Percentiles rank a stretch among this genome's conserved stretches.
These are phyloP conservation scores for Parathielavia appendiculata DNA, from an alignment of 495 filamentous ascomycete species.

Conservation along the genomic window DNA sequence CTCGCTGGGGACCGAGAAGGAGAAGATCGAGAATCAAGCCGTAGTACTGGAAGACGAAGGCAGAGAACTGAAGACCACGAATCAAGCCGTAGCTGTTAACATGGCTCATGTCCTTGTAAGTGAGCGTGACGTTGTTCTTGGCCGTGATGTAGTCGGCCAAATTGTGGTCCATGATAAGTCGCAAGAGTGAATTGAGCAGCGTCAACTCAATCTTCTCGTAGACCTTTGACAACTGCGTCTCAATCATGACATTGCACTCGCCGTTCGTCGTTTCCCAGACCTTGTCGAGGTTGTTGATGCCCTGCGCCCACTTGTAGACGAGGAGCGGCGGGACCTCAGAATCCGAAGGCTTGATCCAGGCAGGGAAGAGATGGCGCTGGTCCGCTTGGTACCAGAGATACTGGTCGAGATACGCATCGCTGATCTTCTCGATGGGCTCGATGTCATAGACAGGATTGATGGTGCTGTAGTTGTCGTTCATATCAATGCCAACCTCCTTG, in stretches of 20 bases:
- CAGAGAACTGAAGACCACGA: constrained; percentile 94
- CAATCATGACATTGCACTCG: constrained; percentile 98
- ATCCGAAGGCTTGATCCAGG: constrained; percentile 99
- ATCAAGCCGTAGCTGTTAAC: constrained; percentile 99
- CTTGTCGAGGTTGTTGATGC: constrained; percentile 97
- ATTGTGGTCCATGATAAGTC: constrained; percentile 99
- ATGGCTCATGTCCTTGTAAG: constrained; percentile 99
- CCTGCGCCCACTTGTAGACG: constrained; percentile 98
- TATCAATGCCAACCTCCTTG: constrained; percentile 99
- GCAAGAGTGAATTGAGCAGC: constrained; percentile 82
- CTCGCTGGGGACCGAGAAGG: constrained; percentile 87
- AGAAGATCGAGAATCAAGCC: constrained; percentile 92
- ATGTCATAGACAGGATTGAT: constrained; percentile 99
- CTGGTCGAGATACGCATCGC: constrained; percentile 96
- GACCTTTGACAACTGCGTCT: constrained; percentile 96
- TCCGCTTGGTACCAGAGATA: constrained; percentile 99
- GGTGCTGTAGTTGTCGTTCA: constrained; percentile 99
- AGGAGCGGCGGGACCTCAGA: constrained; percentile 97
- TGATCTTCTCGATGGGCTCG: constrained; percentile 99
- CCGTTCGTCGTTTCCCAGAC: constrained; percentile 96
- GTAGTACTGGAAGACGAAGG: constrained; percentile 99
- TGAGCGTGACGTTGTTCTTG: constrained; percentile 98
- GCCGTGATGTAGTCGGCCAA: constrained; percentile 98
- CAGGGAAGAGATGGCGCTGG: constrained; percentile 94
- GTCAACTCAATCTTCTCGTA: constrained; percentile 99